These are phyloP conservation scores for Xerocomus spinulosus DNA, from an alignment of 768 basidiomycete genomes.

Conservation along the genomic window DNA sequence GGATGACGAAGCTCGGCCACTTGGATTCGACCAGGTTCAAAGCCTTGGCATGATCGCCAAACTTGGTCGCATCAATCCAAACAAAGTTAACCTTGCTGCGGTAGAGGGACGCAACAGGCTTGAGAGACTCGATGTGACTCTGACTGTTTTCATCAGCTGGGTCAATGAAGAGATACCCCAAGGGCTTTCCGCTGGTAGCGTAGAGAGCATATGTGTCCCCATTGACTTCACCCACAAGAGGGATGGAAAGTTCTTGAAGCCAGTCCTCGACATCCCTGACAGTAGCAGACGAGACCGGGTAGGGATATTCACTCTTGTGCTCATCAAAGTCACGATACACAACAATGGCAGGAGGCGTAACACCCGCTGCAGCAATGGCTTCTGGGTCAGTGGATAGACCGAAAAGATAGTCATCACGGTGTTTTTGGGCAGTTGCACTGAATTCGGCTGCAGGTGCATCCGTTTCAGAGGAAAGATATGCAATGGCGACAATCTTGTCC, in stretches of 20 bases:
- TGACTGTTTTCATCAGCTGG: slow-evolving; percentile 64
- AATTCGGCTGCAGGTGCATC: slow-evolving; percentile 70
- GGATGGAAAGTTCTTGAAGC: slow-evolving; percentile 80
- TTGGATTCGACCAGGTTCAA: slow-evolving; percentile 80
- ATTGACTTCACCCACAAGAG: slow-evolving; percentile 86
- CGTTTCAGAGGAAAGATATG: slow-evolving; percentile 74
- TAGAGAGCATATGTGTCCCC: slow-evolving; percentile 91
- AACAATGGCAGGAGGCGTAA: slow-evolving; percentile 79
- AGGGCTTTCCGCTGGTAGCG: slow-evolving; percentile 74
- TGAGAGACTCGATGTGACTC: slow-evolving; percentile 59
- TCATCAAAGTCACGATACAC: slow-evolving; percentile 94
- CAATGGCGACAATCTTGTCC: slow-evolving; percentile 88
- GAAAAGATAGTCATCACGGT: slow-evolving; percentile 93
- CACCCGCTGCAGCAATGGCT: slow-evolving; percentile 62
- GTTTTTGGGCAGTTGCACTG: slow-evolving; percentile 72
- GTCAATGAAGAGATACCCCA: slow-evolving; percentile 94
- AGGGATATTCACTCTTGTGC: slow-evolving; percentile 62
- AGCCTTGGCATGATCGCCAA: slow-evolving; percentile 91
- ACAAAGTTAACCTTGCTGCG: slow-evolving; percentile 94
- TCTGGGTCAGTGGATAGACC: slow-evolving; percentile 75
- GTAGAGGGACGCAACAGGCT: slow-evolving; percentile 73
- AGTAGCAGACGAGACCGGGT: slow-evolving; percentile 50
- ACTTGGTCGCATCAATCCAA: slow-evolving; percentile 95
- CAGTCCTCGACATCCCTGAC: slow-evolving; percentile 66
- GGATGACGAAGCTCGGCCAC: slow-evolving; percentile 94